phyloP scores from a whole-genome alignment of 2,329 filamentous ascomycete species.

The Aureobasidium sp. region DNA sequence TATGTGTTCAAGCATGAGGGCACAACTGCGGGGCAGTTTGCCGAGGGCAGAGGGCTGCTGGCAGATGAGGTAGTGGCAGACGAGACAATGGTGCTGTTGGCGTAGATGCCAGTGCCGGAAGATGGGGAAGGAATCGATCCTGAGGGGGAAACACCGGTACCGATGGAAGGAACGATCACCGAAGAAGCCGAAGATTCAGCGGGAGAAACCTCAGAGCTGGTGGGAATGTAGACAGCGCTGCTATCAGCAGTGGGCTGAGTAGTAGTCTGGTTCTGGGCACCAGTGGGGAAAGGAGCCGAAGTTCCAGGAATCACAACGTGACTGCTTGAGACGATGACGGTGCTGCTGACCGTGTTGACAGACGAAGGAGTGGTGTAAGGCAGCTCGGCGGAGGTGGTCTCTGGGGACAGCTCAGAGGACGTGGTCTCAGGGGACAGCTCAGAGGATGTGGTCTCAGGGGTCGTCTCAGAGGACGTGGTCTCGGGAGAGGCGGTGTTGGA shows the following conservation, averaged over 20 bases:
- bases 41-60: conserved; percentile 16
- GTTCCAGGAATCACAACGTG: conserved; percentile 27
- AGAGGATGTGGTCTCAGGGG: conserved; percentile 32
- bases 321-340: not conserved
- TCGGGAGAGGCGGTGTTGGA: conserved; percentile 30
- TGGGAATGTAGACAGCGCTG: conserved; percentile 9
- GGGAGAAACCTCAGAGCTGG: conserved; percentile 6
- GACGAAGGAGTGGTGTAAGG: conserved; percentile 13
- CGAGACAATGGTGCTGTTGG: conserved; percentile 13
- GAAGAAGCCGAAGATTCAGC: conserved; percentile 4
- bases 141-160: conserved; percentile 7
- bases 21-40: conserved; percentile 72
- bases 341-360: conserved; percentile 1
- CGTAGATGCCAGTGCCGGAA: not conserved
- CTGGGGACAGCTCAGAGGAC: conserved; percentile 24
- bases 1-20: conserved; percentile 95
- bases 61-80: conserved; percentile 10
- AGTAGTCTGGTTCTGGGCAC: conserved; percentile 20
- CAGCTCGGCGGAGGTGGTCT: conserved; percentile 27
- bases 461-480: conserved; percentile 26
- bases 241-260: conserved; percentile 21
- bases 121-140: conserved; percentile 13
- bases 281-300: conserved; percentile 16
- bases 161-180: not conserved
- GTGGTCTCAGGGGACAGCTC: conserved; percentile 33